These are phyloP conservation scores for Cutaneotrichosporon cutaneum DNA, from an alignment of 1,284 basidiomycete species.

Conservation along the genomic window DNA sequence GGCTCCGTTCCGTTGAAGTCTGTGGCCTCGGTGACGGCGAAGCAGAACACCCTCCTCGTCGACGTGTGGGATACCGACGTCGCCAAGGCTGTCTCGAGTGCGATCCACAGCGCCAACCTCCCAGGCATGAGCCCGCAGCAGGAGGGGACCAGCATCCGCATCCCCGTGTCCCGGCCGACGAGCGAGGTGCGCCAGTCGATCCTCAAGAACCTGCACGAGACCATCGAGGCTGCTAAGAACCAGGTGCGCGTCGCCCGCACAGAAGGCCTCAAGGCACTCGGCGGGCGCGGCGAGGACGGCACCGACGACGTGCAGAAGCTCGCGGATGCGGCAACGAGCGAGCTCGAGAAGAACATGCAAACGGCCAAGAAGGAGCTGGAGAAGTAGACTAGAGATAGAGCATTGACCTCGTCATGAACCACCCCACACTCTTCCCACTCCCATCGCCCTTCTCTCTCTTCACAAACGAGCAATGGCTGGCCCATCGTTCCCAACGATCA, in stretches of 20 bases:
- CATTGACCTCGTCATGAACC: too few species aligned
- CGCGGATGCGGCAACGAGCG: conserved; percentile 39
- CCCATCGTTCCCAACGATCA: too few species aligned
- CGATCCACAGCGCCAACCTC: conserved; percentile 49
- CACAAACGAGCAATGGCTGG: too few species aligned
- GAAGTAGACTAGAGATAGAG: conserved; percentile 27
- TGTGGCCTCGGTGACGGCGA: conserved; percentile 48
- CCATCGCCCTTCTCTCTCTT: too few species aligned
- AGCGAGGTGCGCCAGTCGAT: conserved; percentile 44
- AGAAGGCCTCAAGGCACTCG: conserved; percentile 47
- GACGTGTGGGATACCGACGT: conserved; percentile 47
- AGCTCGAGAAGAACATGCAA: conserved; percentile 41
- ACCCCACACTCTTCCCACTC: too few species aligned
- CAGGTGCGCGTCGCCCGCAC: conserved; percentile 46
- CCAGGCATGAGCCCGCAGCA: conserved; percentile 49
- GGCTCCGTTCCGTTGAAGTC: conserved; percentile 39
- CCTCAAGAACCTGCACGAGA: conserved; percentile 34
- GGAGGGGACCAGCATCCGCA: conserved; percentile 35
- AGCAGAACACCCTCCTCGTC: conserved; percentile 40
- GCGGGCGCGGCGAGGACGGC: conserved; percentile 40
- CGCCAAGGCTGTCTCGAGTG: conserved; percentile 48
- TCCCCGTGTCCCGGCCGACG: conserved; percentile 48
- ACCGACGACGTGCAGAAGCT: conserved; percentile 46
- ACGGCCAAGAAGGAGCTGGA: conserved; percentile 53
- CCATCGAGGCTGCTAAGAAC: conserved; percentile 48